Conservation (phyloP, 306 rosid species). For the Mucuna pruriens region DNA sequence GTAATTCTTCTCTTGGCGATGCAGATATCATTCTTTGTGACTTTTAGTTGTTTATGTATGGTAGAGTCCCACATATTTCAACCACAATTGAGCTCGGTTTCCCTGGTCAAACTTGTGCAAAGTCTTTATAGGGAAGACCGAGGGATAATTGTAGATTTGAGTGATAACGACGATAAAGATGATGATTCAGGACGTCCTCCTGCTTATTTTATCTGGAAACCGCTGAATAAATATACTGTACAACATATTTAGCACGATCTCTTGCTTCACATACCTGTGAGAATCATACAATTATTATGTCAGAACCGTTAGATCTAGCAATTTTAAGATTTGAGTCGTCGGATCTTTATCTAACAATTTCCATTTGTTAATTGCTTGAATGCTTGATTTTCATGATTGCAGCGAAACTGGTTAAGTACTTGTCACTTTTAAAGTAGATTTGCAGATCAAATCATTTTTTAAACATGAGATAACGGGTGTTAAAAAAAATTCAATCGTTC, state of each 20-base stretch:
- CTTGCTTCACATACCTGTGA: background rate
- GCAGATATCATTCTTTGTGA: conserved; percentile 43
- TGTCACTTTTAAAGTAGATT: no score
- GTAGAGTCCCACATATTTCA: conserved; percentile 40
- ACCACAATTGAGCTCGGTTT: conserved; percentile 34
- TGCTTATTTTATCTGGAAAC: conserved; percentile 20
- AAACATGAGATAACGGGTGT: no score
- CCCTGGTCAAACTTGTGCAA: conserved; percentile 40
- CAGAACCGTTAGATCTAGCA: background rate
- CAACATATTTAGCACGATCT: background rate
- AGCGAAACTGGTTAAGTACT: no score
- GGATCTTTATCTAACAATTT: background rate
- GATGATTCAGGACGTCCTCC: conserved; percentile 12
- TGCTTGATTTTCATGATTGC: background rate
- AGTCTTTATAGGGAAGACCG: conserved; percentile 40
- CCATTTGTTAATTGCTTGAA: background rate
- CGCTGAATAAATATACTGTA: conserved; percentile 20
- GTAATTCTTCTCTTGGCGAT: conserved; percentile 20
- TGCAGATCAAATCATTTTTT: no score
- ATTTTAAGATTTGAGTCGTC: background rate
- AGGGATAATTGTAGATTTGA: conserved; percentile 34
- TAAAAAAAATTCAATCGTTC: no score
- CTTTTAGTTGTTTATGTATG: conserved; percentile 26
- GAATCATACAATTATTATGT: background rate
- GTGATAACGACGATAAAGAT: conserved; percentile 57